Evolutionary conservation across 768 basidiomycete genomes (phyloP).

Genomic region (Mycena latifolia): DNA sequence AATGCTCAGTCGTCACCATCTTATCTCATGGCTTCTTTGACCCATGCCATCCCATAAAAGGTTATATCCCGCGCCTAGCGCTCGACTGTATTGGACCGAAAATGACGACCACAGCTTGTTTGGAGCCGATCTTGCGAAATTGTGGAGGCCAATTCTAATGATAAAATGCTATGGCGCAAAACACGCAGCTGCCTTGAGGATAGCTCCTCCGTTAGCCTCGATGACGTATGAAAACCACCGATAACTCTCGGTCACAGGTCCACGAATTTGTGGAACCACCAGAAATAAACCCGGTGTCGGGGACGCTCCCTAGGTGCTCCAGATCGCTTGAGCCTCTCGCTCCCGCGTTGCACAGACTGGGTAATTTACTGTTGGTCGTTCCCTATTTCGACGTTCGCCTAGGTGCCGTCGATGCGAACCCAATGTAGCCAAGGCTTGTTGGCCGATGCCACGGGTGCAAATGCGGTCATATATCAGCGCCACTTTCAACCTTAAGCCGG

Average conservation of each 20-base stretch:
- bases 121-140: conserved; percentile 9
- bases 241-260: conserved; percentile 17
- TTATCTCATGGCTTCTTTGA: conserved; percentile 1
- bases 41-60: conserved; percentile 19
- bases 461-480: too few relatives aligned
- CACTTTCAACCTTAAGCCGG: too few relatives aligned
- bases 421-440: too few relatives aligned
- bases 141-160: conserved; percentile 18
- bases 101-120: too few relatives aligned
- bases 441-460: too few relatives aligned
- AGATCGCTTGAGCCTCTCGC: conserved; percentile 13
- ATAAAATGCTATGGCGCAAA: conserved; percentile 15
- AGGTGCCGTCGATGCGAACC: conserved; percentile 6
- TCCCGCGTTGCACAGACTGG: conserved; percentile 2
- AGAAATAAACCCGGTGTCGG: conserved; percentile 20
- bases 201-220: conserved; percentile 10
- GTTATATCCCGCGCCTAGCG: conserved; percentile 7
- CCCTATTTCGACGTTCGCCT: conserved; percentile 3
- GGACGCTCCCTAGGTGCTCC: conserved; percentile 14
- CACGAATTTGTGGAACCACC: conserved; percentile 8
- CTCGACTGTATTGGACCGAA: conserved; percentile 5
- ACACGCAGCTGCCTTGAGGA: conserved; percentile 17
- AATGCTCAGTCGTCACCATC: conserved; percentile 13
- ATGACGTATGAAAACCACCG: conserved; percentile 17
- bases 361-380: conserved; percentile 11